Evolutionary conservation across 2,329 filamentous ascomycete species (phyloP).

Genomic region (Plenodomus lindquistii): DNA sequence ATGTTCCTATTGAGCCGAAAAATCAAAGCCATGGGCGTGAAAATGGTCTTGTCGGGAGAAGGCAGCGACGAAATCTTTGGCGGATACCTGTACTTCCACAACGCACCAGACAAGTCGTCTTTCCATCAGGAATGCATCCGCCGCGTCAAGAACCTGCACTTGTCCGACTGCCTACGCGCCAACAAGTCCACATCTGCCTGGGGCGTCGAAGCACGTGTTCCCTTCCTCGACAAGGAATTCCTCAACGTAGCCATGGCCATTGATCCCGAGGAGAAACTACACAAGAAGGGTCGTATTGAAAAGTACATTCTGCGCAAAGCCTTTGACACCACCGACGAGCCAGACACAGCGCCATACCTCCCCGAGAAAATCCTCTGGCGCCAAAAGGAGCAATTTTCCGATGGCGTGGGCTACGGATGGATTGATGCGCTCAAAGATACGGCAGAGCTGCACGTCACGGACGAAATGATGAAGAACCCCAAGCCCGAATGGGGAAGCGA

Average conservation of each 20-base stretch:
- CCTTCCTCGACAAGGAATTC: constrained; percentile 97
- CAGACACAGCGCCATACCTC: constrained; percentile 80
- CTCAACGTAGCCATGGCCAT: constrained; percentile 91
- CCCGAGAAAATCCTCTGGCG: constrained; percentile 95
- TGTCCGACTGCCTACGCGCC: constrained; percentile 93
- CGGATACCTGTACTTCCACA: constrained; percentile 98
- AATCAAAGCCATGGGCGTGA: constrained; percentile 99
- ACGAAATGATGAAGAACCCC: constrained; percentile 99
- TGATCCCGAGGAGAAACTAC: constrained; percentile 90
- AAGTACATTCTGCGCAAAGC: constrained; percentile 98
- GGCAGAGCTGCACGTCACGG: constrained; percentile 84
- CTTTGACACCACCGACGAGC: constrained; percentile 90
- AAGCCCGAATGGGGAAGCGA: constrained; percentile 95
- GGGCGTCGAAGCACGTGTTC: constrained; percentile 96
- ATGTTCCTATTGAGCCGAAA: constrained; percentile 98
- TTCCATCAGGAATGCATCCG: constrained; percentile 96
- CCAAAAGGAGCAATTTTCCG: constrained; percentile 99
- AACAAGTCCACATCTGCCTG: constrained; percentile 99
- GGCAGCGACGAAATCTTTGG: constrained; percentile 98
- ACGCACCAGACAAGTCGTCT: constrained; percentile 84
- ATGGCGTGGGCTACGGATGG: constrained; percentile 98
- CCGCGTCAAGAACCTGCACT: constrained; percentile 93
- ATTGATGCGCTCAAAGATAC: constrained; percentile 97
- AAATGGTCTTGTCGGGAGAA: constrained; percentile 98
- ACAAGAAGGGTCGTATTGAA: constrained; percentile 79